These are phyloP conservation scores for Houttuynia cordata DNA, from an alignment of 164 flowering plant species.

Conservation along the genomic window DNA sequence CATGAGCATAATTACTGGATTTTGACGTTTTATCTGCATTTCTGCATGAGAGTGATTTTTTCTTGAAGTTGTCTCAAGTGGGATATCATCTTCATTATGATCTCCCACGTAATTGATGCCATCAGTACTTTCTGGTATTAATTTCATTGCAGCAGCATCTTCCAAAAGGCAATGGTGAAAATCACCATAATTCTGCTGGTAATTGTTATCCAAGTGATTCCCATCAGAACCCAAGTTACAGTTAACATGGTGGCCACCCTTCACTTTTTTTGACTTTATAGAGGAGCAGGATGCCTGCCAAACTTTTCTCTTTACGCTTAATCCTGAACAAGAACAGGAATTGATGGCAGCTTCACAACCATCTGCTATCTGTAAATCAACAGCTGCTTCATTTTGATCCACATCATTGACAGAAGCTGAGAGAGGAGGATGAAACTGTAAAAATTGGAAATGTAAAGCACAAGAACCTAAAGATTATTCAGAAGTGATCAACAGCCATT, in stretches of 20 bases:
- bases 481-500: too few relatives aligned
- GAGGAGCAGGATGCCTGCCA: conserved; percentile 75
- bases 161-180: conserved; percentile 15
- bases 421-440: not conserved
- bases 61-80: conserved; percentile 5
- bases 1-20: conserved; percentile 62
- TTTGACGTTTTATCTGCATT: conserved; percentile 8
- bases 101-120: conserved; percentile 1
- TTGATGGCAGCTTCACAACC: conserved; percentile 14
- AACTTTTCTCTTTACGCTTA: conserved; percentile 31
- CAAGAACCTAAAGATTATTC: not conserved
- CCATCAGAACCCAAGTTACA: conserved; percentile 19
- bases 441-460: not conserved
- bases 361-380: conserved; percentile 5
- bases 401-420: conserved; percentile 2
- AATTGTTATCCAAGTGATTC: conserved; percentile 15
- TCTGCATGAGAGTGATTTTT: conserved; percentile 13
- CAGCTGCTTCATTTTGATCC: conserved; percentile 9
- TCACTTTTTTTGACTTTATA: conserved; percentile 68
- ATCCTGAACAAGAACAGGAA: conserved; percentile 30
- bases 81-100: conserved; percentile 13
- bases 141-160: conserved; percentile 14
- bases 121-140: conserved; percentile 7
- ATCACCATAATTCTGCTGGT: conserved; percentile 11
- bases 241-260: conserved; percentile 39